phyloP scores from a whole-genome alignment of 768 basidiomycete species.

The Hypholoma fasciculare region DNA sequence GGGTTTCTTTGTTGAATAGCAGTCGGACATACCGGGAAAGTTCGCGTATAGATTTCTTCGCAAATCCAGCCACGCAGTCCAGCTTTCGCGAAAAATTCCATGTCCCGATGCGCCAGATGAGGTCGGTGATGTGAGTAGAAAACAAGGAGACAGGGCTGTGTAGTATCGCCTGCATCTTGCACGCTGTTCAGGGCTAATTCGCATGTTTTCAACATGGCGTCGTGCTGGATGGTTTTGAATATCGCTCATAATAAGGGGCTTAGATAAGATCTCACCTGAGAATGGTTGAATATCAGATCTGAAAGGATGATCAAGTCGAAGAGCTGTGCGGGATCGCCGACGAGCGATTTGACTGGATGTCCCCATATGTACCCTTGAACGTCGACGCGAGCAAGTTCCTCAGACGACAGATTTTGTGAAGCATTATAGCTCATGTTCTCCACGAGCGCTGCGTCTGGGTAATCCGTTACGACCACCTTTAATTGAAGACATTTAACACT shows the following conservation, averaged over 20 bases:
- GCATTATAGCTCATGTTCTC: slow-evolving; percentile 78
- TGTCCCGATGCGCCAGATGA: slow-evolving; percentile 70
- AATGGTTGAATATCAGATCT: slow-evolving; percentile 94
- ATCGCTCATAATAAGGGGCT: not conserved
- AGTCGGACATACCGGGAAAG: slow-evolving; percentile 52
- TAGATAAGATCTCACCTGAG: slow-evolving; percentile 56
- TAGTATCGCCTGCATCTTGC: too few relatives aligned
- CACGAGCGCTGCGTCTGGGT: slow-evolving; percentile 78
- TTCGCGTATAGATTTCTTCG: slow-evolving; percentile 64
- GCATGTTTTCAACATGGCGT: slow-evolving; percentile 77
- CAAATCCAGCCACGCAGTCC: slow-evolving; percentile 66
- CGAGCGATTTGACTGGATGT: slow-evolving; percentile 44
- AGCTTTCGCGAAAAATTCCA: slow-evolving; percentile 78
- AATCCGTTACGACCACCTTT: slow-evolving; percentile 88
- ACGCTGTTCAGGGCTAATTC: slow-evolving; percentile 38
- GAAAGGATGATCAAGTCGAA: slow-evolving; percentile 89
- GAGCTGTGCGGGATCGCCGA: slow-evolving; percentile 31
- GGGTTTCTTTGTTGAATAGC: not conserved
- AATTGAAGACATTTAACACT: not conserved
- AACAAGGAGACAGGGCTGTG: not conserved
- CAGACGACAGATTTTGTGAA: slow-evolving; percentile 46
- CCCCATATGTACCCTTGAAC: slow-evolving; percentile 83
- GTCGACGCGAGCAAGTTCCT: slow-evolving; percentile 34
- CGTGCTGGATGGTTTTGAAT: slow-evolving; percentile 52
- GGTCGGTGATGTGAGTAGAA: not conserved